Percentiles rank a stretch among this genome's conserved stretches.
phyloP scores from a whole-genome alignment of 805 yeast genomes.

The Huiozyma sinensis region DNA sequence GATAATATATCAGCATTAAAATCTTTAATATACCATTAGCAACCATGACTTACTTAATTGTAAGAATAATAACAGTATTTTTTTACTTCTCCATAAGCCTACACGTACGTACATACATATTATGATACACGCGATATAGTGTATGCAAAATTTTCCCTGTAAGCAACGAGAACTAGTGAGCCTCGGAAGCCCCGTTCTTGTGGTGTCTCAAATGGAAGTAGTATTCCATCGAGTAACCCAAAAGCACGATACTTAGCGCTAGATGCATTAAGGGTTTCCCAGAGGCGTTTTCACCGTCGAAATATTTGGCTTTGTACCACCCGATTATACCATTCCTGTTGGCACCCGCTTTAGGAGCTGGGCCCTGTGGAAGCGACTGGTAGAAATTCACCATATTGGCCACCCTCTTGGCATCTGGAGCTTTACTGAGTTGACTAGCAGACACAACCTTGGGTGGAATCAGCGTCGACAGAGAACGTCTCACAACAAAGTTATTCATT shows the following conservation, averaged over 20 bases:
- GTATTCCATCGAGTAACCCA: constrained; percentile 90
- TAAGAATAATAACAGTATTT: too few relatives aligned
- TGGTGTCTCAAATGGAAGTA: constrained; percentile 73
- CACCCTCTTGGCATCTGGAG: constrained; percentile 96
- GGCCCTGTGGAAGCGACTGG: constrained; percentile 91
- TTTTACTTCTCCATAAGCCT: too few relatives aligned
- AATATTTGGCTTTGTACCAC: constrained; percentile 77
- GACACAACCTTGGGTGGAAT: constrained; percentile 99
- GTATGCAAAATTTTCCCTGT: too few relatives aligned
- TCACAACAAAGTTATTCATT: constrained; percentile 45
- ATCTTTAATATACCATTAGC: not conserved
- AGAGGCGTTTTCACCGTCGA: constrained; percentile 72
- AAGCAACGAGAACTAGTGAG: too few relatives aligned
- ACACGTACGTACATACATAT: too few relatives aligned
- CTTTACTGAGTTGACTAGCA: constrained; percentile 86
- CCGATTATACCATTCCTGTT: constrained; percentile 45
- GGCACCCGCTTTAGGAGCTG: constrained; percentile 62
- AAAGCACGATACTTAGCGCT: constrained; percentile 51
- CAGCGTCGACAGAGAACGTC: constrained; percentile 89
- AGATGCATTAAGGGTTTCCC: constrained; percentile 77
- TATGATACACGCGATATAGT: too few relatives aligned
- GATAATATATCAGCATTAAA: not conserved
- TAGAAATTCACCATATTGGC: constrained; percentile 90
- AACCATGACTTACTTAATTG: not conserved
- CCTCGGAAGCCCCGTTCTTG: constrained; percentile 24